Evolutionary conservation across 2,329 filamentous ascomycete genomes (phyloP).

Genomic region (Leptographium radiaticola): DNA sequence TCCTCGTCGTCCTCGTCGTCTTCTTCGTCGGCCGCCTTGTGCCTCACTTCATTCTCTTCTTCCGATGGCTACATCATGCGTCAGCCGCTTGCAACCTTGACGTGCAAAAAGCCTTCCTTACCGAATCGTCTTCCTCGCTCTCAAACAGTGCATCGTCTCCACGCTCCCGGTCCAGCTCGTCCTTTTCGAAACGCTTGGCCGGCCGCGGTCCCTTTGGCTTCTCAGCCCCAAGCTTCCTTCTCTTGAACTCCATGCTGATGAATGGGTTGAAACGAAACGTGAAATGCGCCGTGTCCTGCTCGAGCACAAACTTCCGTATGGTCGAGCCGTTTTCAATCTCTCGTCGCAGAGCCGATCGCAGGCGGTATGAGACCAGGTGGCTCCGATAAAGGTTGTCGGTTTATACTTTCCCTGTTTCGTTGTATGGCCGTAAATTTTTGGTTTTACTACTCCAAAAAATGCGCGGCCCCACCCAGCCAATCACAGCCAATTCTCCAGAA

Average conservation of each 20-base stretch:
- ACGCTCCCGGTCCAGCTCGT: neutral
- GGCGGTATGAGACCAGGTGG: no score
- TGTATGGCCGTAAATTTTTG: no score
- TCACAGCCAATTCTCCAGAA: no score
- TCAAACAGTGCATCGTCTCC: neutral
- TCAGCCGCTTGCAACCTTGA: neutral
- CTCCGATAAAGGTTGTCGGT: no score
- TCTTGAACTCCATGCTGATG: conserved; percentile 21
- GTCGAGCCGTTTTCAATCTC: no score
- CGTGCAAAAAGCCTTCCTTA: neutral
- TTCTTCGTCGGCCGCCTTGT: conserved; percentile 9
- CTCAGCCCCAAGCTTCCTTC: conserved; percentile 25
- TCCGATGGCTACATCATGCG: conserved; percentile 13
- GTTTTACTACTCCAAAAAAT: no score
- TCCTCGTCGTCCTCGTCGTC: conserved; percentile 18
- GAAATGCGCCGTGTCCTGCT: no score
- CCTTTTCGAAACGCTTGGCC: conserved; percentile 4
- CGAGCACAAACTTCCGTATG: no score
- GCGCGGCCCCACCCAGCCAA: no score
- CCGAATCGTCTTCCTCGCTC: neutral
- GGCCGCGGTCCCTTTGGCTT: conserved; percentile 30
- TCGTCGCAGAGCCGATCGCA: no score
- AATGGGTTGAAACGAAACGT: no score
- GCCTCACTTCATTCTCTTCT: conserved; percentile 3
- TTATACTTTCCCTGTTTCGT: no score